Base-by-base conservation (phyloP, 2,329 filamentous ascomycete species). In the Magnaporthiopsis rhizophila region DNA sequence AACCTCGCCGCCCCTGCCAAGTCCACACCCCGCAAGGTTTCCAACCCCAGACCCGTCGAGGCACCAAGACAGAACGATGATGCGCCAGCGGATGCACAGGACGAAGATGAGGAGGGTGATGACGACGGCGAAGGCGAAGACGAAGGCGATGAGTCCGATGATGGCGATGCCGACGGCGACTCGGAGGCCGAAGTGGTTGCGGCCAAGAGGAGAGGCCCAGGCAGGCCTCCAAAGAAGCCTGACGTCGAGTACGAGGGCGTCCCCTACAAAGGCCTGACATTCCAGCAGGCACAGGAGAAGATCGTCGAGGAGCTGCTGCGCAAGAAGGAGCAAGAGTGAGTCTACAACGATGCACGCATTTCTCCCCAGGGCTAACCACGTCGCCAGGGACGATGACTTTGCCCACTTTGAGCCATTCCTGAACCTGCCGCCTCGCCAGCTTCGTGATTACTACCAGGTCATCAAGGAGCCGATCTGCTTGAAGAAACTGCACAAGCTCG, bases 281-380 rank as follows among this genome's bases (percentile, higher is more conserved):
- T 96, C 72, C 91, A 96, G 72, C 83, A 92, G 71, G 92, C 92
- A 0, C 92, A 97, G 72, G 91, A 96, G 69, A 91, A 92, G 78
- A 86, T 97, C 65, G 79, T 96, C 4, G 85, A 89, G 64, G 90
- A 94, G 69, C 75, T 94, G 66, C 81, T 94, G 15, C 83, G 89
- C 60, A 86, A 82, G 68, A 81, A 85, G 61, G 88, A 92, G 66
- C 85, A 86, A 66, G 80, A 84, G 86, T 90, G 78, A 60, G 70
- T 73, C 28, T 3, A 45, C 61, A 38, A 28, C 65, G 64, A 34
- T 50, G 28, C 56, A 28, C 13, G 45, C 18, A 53, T 24, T 24
- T 21, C 45, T 15, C 21, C 13, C 18, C 28, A 53, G 59, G 60
- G 45, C n/a, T 58, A 62, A 63, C 56, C n/a, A 65, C 71, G 74